A percentile compares a stretch with the other conserved stretches of the same genome.
phyloP scores from a whole-genome alignment of 1,284 basidiomycete species.

The Boletus coffeatus region DNA sequence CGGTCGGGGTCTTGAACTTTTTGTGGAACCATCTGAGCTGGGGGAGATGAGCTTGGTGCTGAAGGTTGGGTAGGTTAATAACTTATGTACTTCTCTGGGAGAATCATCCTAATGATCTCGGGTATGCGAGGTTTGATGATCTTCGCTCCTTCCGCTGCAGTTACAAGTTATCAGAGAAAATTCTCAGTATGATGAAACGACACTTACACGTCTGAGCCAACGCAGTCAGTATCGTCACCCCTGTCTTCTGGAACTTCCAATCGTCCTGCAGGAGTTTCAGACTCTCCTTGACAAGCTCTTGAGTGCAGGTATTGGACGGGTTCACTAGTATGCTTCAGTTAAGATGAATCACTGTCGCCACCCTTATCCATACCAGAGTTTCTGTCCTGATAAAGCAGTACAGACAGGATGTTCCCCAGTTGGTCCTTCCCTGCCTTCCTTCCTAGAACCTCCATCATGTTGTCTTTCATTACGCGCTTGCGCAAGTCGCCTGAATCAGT shows the following conservation, averaged over 20 bases:
- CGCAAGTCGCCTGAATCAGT: slow-evolving; percentile 14
- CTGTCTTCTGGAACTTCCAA: slow-evolving; percentile 23
- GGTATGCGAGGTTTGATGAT: slow-evolving; percentile 8
- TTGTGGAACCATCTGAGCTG: neutral
- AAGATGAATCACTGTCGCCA: neutral
- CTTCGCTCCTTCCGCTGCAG: slow-evolving; percentile 14
- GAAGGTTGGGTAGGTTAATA: neutral
- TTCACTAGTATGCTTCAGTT: neutral
- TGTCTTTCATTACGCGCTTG: slow-evolving; percentile 2
- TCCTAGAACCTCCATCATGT: slow-evolving; percentile 17
- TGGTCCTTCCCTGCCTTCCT: slow-evolving; percentile 12
- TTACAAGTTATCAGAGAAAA: neutral
- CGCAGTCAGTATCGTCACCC: slow-evolving; percentile 20
- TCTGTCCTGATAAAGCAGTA: slow-evolving; percentile 15
- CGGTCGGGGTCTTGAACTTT: neutral
- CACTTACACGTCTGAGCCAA: slow-evolving; percentile 20
- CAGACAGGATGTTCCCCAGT: slow-evolving; percentile 17
- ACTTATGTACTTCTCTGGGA: slow-evolving; percentile 5
- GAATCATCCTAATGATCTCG: slow-evolving; percentile 20
- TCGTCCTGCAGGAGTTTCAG: slow-evolving; percentile 1
- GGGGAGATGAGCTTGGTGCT: neutral
- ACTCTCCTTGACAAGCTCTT: slow-evolving; percentile 12
- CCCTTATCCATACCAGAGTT: slow-evolving; percentile 10
- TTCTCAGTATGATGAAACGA: neutral
- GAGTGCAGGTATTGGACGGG: slow-evolving; percentile 1